Conservation (phyloP, 106 monocot species). For the Chionographis japonica region DNA sequence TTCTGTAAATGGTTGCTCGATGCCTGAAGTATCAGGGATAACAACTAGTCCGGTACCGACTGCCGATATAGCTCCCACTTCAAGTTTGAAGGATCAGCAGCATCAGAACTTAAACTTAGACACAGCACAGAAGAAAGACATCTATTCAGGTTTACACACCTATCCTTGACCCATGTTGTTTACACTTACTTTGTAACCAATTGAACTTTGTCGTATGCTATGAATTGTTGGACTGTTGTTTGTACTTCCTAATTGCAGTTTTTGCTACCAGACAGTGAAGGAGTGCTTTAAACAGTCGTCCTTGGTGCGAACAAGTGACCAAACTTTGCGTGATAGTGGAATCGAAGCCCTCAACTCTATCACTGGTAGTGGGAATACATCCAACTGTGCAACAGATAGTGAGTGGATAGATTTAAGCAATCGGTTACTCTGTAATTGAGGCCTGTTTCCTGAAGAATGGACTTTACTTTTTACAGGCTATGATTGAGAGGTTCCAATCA, state of each 20-base stretch:
- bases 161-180: neutral
- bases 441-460: too few relatives aligned
- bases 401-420: too few relatives aligned
- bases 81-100: conserved; percentile 18
- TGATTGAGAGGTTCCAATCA: too few relatives aligned
- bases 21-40: conserved; percentile 11
- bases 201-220: neutral
- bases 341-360: neutral
- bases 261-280: neutral
- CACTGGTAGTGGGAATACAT: too few relatives aligned
- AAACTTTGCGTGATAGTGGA: neutral
- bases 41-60: neutral
- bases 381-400: too few relatives aligned
- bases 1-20: conserved; percentile 9
- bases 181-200: neutral
- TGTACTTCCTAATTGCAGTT: too few relatives aligned
- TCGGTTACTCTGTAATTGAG: too few relatives aligned
- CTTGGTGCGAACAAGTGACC: neutral
- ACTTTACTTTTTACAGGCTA: too few relatives aligned
- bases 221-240: neutral
- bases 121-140: neutral
- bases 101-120: conserved; percentile 5
- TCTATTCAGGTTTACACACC: conserved; percentile 2
- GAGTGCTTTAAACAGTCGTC: neutral
- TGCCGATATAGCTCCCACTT: conserved; percentile 3